Percentiles rank a stretch among this genome's conserved stretches.
phyloP scores from a whole-genome alignment of 257 asterid genomes.

The Lycium ferocissimum region DNA sequence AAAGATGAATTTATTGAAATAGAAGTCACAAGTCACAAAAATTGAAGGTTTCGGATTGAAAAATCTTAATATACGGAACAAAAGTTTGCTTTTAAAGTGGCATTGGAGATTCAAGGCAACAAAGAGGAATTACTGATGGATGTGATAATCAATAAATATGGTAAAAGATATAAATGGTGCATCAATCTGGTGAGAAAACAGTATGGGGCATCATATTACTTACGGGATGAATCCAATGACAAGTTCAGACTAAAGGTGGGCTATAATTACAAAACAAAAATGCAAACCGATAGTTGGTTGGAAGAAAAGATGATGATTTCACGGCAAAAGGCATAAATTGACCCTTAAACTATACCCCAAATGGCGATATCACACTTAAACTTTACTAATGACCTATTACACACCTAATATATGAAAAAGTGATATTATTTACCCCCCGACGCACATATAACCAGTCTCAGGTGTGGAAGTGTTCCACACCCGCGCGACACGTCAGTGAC shows the following conservation, averaged over 20 bases:
- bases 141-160: conserved; percentile 23
- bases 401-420: too few species aligned
- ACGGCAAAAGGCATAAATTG: too few species aligned
- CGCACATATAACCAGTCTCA: too few species aligned
- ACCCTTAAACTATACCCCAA: too few species aligned
- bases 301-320: conserved; percentile 18
- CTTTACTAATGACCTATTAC: too few species aligned
- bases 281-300: background rate
- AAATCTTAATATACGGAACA: background rate
- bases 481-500: too few species aligned
- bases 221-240: background rate
- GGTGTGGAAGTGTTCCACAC: too few species aligned
- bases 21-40: conserved; percentile 24
- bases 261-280: background rate
- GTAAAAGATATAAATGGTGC: background rate
- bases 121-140: conserved; percentile 19
- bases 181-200: conserved; percentile 22
- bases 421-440: too few species aligned
- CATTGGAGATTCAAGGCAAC: background rate
- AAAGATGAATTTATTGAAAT: conserved; percentile 18
- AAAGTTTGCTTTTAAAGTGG: background rate
- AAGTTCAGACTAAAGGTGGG: conserved; percentile 16
- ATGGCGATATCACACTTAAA: too few species aligned
- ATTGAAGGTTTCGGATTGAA: background rate
- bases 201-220: background rate